phyloP scores from a whole-genome alignment of 768 basidiomycete species.

The Scleroderma bovista region DNA sequence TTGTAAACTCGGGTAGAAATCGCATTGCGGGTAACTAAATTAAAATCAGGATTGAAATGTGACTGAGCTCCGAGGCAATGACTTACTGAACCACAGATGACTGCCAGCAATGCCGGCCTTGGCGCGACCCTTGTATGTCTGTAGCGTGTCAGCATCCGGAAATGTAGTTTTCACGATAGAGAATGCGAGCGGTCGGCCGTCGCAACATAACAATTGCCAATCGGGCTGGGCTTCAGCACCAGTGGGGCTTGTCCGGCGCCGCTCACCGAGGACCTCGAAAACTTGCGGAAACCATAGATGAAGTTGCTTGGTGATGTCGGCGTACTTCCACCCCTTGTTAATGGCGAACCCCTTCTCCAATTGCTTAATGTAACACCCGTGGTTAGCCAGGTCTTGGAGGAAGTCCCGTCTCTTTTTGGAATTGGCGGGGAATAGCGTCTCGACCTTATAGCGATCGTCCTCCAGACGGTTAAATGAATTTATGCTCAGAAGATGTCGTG shows the following conservation, averaged over 20 bases:
- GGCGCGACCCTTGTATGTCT: background rate
- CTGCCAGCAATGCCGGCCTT: background rate
- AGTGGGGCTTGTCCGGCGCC: background rate
- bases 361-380: background rate
- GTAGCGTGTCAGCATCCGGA: background rate
- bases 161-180: background rate
- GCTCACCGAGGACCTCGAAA: background rate
- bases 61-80: too few species aligned
- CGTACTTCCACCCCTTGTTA: background rate
- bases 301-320: background rate
- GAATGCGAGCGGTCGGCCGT: background rate
- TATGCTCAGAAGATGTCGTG: too few species aligned
- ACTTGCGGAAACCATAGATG: background rate
- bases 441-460: too few species aligned
- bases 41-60: too few species aligned
- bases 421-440: background rate
- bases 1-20: too few species aligned
- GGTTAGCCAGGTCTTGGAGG: background rate
- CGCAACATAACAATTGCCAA: background rate
- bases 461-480: too few species aligned
- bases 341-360: background rate
- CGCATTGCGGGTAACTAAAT: too few species aligned
- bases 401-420: background rate
- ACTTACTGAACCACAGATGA: background rate
- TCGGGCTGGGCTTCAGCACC: background rate